Evolutionary conservation across 176 grass and related monocot genomes (phyloP).

Genomic region (Alopecurus myosuroides): DNA sequence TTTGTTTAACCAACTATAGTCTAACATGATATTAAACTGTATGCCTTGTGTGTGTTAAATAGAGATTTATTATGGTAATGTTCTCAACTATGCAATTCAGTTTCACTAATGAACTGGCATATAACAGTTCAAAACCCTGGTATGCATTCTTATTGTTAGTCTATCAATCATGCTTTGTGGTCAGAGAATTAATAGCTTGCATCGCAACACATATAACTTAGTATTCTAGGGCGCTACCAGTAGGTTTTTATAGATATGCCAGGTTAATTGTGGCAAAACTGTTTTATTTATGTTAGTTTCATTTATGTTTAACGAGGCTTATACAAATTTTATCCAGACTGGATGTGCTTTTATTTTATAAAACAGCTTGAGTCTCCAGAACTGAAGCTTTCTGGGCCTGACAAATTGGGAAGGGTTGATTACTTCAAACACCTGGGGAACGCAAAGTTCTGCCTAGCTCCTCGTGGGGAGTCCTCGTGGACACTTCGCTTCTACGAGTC

Average conservation of each 20-base stretch:
- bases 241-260: not conserved
- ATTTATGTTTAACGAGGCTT: not conserved
- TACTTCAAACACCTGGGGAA: conserved; percentile 96
- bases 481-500: conserved; percentile 89
- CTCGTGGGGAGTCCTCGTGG: conserved; percentile 97
- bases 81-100: not conserved
- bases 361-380: conserved; percentile 86
- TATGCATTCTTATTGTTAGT: not conserved
- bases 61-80: not conserved
- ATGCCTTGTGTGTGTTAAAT: not conserved
- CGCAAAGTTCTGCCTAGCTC: conserved; percentile 94
- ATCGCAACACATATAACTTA: not conserved
- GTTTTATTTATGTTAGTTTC: not conserved
- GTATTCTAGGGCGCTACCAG: not conserved
- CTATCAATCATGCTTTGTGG: not conserved
- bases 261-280: not conserved
- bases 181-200: not conserved
- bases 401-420: conserved; percentile 78
- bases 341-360: conserved; percentile 29
- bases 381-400: conserved; percentile 70
- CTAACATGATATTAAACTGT: not conserved
- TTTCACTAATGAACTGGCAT: not conserved
- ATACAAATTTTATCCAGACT: conserved; percentile 6
- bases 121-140: not conserved
- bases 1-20: conserved; percentile 12